These are phyloP conservation scores for Solanum dulcamara DNA, from an alignment of 257 asterid species.

Conservation along the genomic window DNA sequence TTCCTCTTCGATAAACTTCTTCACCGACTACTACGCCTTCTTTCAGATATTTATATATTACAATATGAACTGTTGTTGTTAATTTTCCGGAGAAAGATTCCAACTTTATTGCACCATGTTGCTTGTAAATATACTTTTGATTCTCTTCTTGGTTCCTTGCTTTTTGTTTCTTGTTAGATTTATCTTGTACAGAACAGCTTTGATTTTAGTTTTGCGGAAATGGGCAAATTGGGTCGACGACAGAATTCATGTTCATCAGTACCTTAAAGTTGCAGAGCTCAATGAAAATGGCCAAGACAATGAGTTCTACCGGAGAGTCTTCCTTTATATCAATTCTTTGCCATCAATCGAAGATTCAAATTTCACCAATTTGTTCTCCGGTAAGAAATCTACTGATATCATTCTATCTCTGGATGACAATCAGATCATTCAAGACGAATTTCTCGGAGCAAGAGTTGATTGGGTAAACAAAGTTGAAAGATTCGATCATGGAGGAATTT, in stretches of 20 bases:
- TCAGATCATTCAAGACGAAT: conserved; percentile 44
- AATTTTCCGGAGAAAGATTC: neutral
- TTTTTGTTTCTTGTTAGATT: conserved; percentile 26
- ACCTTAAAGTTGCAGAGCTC: conserved; percentile 44
- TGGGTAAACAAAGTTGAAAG: conserved; percentile 42
- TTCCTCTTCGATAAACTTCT: neutral
- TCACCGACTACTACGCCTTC: neutral
- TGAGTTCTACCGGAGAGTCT: conserved; percentile 51
- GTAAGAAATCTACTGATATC: conserved; percentile 58
- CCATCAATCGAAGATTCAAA: conserved; percentile 70
- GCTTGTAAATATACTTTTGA: conserved; percentile 9
- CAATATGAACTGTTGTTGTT: neutral
- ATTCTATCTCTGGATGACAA: conserved; percentile 47
- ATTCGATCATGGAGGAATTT: conserved; percentile 3
- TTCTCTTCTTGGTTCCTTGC: conserved; percentile 6
- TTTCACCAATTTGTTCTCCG: conserved; percentile 65
- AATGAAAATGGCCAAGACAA: conserved; percentile 67
- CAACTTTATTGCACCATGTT: conserved; percentile 11
- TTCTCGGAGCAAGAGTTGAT: conserved; percentile 64
- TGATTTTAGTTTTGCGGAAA: conserved; percentile 38
- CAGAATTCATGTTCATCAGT: conserved; percentile 58
- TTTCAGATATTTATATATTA: neutral
- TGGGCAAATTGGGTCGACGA: conserved; percentile 45
- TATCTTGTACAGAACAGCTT: conserved; percentile 52
- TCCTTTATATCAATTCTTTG: conserved; percentile 58